These are phyloP conservation scores for Dendrocalamus sinicus DNA, from an alignment of 176 grass and related monocot species.

Conservation along the genomic window DNA sequence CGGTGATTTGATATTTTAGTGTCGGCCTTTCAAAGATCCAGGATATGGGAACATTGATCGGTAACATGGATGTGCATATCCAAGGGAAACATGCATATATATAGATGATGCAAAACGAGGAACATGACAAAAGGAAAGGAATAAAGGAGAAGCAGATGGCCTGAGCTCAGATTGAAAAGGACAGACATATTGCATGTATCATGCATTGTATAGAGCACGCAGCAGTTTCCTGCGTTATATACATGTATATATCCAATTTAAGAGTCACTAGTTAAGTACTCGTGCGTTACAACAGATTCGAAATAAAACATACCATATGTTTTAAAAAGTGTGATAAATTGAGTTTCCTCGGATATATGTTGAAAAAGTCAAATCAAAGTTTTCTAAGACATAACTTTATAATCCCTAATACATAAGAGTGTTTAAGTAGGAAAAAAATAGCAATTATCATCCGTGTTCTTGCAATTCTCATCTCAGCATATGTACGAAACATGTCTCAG, in stretches of 20 bases:
- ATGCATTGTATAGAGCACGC: not conserved
- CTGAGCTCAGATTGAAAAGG: conserved; percentile 4
- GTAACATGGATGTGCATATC: not conserved
- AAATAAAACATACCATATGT: too few species aligned
- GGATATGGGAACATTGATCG: not conserved
- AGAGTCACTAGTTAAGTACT: too few species aligned
- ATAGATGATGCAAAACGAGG: conserved; percentile 37
- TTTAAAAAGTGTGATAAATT: too few species aligned
- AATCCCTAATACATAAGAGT: too few species aligned
- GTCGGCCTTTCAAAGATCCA: not conserved
- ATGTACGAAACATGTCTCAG: too few species aligned
- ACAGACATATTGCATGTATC: conserved; percentile 18
- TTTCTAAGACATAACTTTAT: too few species aligned
- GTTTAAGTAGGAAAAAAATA: too few species aligned
- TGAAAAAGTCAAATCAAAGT: too few species aligned
- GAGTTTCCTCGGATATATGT: too few species aligned
- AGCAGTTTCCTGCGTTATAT: not conserved
- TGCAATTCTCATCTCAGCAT: too few species aligned
- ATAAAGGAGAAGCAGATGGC: conserved; percentile 43
- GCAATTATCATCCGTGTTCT: too few species aligned
- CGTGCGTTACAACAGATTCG: too few species aligned
- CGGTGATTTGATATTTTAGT: not conserved
- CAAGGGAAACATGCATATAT: not conserved
- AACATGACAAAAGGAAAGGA: conserved; percentile 38
- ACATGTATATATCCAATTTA: not conserved